These are phyloP conservation scores for Leccinum boreale DNA, from an alignment of 768 basidiomycete genomes.

Conservation along the genomic window DNA sequence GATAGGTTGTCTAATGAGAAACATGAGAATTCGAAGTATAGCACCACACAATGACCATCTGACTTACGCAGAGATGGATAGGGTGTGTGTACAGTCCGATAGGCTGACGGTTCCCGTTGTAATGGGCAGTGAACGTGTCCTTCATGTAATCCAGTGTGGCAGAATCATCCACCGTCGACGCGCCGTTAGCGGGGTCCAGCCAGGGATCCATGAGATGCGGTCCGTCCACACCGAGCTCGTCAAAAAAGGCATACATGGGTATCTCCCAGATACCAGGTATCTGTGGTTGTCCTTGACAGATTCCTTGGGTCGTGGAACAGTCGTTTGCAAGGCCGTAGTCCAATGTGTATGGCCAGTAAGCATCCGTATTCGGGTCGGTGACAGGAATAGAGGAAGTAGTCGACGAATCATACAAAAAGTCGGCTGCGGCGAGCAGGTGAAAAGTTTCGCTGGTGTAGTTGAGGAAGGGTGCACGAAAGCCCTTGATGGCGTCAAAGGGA, in stretches of 20 bases:
- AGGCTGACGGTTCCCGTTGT: not conserved
- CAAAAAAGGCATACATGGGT: not conserved
- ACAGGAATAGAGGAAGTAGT: constrained; percentile 2
- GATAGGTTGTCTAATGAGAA: constrained; percentile 1
- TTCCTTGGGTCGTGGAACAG: not conserved
- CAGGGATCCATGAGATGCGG: constrained; percentile 1
- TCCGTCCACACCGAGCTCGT: not conserved
- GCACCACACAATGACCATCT: not conserved
- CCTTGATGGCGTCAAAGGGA: not conserved
- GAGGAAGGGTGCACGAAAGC: constrained; percentile 1
- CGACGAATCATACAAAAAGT: not conserved
- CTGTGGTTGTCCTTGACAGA: not conserved
- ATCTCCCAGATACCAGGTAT: not conserved
- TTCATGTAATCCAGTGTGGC: not conserved
- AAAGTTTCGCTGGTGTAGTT: constrained; percentile 1
- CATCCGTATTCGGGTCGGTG: not conserved
- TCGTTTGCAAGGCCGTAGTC: constrained; percentile 4
- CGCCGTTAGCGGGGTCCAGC: not conserved
- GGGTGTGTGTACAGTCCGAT: not conserved
- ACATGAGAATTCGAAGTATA: not conserved
- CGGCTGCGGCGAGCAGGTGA: not conserved
- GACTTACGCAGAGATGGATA: not conserved
- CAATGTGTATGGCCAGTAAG: constrained; percentile 6
- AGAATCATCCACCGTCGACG: not conserved
- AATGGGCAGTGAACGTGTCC: not conserved